Percentiles rank a stretch among this genome's conserved stretches.
Evolutionary conservation across 2,329 filamentous ascomycete species (phyloP).

Genomic region (Didymellaceae sp.): DNA sequence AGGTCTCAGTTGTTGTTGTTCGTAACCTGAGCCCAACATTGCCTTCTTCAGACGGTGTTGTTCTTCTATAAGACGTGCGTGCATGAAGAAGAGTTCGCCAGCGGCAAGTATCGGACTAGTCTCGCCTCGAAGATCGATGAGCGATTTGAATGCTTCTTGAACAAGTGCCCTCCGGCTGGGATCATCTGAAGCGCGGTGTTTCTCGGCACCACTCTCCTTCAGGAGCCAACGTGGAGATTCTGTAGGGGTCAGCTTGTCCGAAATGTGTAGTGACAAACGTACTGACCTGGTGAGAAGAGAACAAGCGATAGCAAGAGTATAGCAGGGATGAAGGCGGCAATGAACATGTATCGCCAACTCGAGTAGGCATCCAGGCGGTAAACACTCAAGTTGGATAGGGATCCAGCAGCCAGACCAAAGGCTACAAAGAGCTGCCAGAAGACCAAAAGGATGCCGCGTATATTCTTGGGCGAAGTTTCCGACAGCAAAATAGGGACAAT

Average conservation of each 20-base stretch:
- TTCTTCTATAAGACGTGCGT: constrained; percentile 1
- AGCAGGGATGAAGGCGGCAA: neutral
- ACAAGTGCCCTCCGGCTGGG: neutral
- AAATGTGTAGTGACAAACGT: no score
- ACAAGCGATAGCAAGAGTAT: neutral
- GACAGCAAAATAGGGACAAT: constrained; percentile 53
- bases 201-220: constrained; percentile 1
- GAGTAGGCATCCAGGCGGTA: constrained; percentile 34
- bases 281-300: constrained; percentile 7
- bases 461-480: constrained; percentile 47
- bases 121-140: constrained; percentile 1
- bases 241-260: neutral
- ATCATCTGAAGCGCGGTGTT: neutral
- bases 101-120: neutral
- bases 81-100: neutral
- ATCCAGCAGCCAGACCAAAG: constrained; percentile 32
- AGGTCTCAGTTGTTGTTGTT: neutral
- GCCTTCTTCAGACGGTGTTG: neutral
- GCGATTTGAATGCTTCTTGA: neutral
- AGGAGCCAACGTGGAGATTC: constrained; percentile 10
- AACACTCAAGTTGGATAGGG: constrained; percentile 12
- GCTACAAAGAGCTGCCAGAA: constrained; percentile 49
- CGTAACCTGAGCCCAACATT: neutral
- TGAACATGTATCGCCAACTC: neutral
- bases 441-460: constrained; percentile 51